phyloP scores from a whole-genome alignment of 768 basidiomycete genomes.

The Leccinellum luteum region DNA sequence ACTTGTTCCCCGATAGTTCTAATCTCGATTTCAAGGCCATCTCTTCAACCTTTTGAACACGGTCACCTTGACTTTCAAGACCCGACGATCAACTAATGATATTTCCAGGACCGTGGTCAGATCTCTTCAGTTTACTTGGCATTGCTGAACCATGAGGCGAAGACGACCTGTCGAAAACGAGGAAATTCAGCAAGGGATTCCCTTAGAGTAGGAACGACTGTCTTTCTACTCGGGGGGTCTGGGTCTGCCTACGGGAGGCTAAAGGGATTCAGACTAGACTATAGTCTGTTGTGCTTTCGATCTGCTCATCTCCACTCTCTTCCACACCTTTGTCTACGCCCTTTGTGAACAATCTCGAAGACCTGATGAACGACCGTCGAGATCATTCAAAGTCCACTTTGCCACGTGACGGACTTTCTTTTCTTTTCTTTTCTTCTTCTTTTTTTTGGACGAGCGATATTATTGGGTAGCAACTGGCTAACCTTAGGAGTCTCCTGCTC shows the following conservation, averaged over 20 bases:
- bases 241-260: no score
- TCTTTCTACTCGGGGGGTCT: no score
- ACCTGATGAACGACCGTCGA: no score
- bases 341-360: background rate
- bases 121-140: background rate
- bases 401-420: no score
- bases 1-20: background rate
- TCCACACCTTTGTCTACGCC: conserved; percentile 9
- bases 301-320: conserved; percentile 13
- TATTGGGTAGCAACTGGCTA: no score
- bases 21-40: background rate
- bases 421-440: no score
- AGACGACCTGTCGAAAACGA: conserved; percentile 5
- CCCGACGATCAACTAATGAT: background rate
- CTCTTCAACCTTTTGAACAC: background rate
- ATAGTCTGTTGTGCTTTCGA: conserved; percentile 16
- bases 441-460: no score
- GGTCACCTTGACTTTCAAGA: background rate
- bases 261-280: background rate
- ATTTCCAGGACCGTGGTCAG: background rate
- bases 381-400: no score
- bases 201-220: no score
- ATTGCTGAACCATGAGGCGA: background rate
- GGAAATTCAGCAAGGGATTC: no score
- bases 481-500: no score